Percentiles rank a stretch among this genome's conserved stretches.
Evolutionary conservation across 2,329 filamentous ascomycete genomes (phyloP).

Genomic region (Coniochaeta sp.): DNA sequence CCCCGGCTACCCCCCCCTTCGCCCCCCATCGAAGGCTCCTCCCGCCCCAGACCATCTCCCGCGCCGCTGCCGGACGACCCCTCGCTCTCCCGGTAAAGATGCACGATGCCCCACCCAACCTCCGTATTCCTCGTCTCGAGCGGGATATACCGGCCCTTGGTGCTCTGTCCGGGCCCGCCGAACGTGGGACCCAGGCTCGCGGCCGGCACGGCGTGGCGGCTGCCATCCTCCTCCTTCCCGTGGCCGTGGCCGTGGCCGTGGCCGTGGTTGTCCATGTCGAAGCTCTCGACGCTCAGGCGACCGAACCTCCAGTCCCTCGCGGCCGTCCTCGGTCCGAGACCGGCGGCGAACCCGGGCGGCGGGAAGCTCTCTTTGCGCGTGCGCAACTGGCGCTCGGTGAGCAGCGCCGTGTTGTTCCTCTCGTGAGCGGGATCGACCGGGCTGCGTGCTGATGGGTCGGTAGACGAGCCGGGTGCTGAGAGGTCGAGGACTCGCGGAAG

Average conservation of each 20-base stretch:
- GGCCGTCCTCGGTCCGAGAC: constrained; percentile 40
- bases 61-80: constrained; percentile 29
- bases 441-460: constrained; percentile 2
- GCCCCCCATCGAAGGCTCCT: constrained; percentile 16
- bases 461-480: not conserved
- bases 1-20: constrained; percentile 11
- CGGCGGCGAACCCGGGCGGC: constrained; percentile 33
- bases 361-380: constrained; percentile 32
- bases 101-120: constrained; percentile 85
- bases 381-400: constrained; percentile 32
- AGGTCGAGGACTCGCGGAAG: not conserved
- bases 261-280: constrained; percentile 56
- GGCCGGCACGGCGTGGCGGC: constrained; percentile 16
- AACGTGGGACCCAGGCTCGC: constrained; percentile 43
- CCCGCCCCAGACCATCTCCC: constrained; percentile 13
- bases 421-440: constrained; percentile 11
- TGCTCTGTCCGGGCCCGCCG: constrained; percentile 61
- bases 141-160: constrained; percentile 73
- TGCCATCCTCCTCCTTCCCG: constrained; percentile 9
- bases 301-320: constrained; percentile 74
- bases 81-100: constrained; percentile 74
- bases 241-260: no score
- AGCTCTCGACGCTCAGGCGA: constrained; percentile 68
- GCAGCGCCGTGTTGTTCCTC: constrained; percentile 26
- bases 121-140: constrained; percentile 67